phyloP scores from a whole-genome alignment of 1,139 yeast genomes.

The Debaryomyces sp. region DNA sequence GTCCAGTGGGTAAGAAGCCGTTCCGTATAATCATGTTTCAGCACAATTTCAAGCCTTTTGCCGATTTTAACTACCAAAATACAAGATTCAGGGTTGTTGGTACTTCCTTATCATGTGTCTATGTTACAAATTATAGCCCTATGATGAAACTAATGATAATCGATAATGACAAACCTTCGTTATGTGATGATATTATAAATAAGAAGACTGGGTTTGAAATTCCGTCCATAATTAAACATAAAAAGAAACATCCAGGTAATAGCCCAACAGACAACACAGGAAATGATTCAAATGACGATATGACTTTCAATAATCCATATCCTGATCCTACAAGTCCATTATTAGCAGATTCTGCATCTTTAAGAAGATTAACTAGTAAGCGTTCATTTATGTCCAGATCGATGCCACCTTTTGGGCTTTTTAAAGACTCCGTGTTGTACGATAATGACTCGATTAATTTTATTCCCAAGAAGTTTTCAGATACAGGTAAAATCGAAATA shows the following conservation, averaged over 20 bases:
- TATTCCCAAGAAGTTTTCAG: slow-evolving; percentile 39
- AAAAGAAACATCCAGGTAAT: slow-evolving; percentile 8
- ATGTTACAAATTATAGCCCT: slow-evolving; percentile 36
- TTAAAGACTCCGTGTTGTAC: slow-evolving; percentile 33
- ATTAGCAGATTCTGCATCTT: slow-evolving; percentile 12
- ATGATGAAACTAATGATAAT: slow-evolving; percentile 36
- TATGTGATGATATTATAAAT: slow-evolving; percentile 40
- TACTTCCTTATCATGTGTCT: slow-evolving; percentile 34
- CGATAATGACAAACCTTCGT: slow-evolving; percentile 38
- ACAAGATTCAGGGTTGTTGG: slow-evolving; percentile 47
- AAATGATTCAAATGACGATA: slow-evolving; percentile 10
- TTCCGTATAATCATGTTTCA: slow-evolving; percentile 37
- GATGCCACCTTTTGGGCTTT: slow-evolving; percentile 46
- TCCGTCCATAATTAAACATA: slow-evolving; percentile 25
- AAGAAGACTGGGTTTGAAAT: slow-evolving; percentile 32
- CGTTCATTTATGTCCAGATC: neutral
- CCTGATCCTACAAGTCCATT: slow-evolving; percentile 30
- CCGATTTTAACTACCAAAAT: slow-evolving; percentile 40
- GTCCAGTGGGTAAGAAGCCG: slow-evolving; percentile 17
- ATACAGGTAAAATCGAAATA: slow-evolving; percentile 36
- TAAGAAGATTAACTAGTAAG: neutral
- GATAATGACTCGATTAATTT: slow-evolving; percentile 15
- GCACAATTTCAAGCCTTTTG: slow-evolving; percentile 40
- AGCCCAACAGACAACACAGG: slow-evolving; percentile 6
- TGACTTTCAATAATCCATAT: slow-evolving; percentile 27